A percentile compares a stretch with the other conserved stretches of the same genome.
Evolutionary conservation across 108 stramenopile genomes (phyloP).

Genomic region (Craspedostauros australis): DNA sequence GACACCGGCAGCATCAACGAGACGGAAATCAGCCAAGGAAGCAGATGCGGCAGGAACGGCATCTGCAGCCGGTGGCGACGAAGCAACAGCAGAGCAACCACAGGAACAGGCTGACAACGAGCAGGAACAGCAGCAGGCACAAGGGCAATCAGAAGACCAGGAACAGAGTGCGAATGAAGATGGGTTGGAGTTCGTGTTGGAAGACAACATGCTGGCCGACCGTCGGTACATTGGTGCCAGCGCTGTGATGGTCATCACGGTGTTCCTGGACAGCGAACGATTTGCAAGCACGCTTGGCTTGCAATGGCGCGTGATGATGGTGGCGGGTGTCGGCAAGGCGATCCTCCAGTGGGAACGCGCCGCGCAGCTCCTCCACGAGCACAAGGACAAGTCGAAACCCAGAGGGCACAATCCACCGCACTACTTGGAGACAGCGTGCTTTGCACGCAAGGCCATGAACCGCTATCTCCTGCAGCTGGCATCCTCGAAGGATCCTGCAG

Average conservation of each 20-base stretch:
- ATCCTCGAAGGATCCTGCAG: constrained; percentile 24
- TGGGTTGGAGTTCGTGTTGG: constrained; percentile 63
- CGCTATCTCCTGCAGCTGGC: constrained; percentile 51
- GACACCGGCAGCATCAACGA: not conserved
- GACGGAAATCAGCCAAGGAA: not conserved
- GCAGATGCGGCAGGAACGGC: not conserved
- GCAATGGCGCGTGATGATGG: constrained; percentile 73
- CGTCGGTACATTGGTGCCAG: constrained; percentile 74
- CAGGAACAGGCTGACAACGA: constrained; percentile 16
- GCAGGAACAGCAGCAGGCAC: constrained; percentile 29
- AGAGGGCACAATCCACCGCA: constrained; percentile 33
- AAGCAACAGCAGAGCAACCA: constrained; percentile 18
- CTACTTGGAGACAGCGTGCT: constrained; percentile 73
- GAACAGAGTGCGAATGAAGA: constrained; percentile 37
- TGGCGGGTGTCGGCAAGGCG: constrained; percentile 60
- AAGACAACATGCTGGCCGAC: constrained; percentile 63
- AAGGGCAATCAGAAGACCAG: too few species aligned
- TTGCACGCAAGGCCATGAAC: constrained; percentile 69
- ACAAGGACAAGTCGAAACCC: constrained; percentile 12
- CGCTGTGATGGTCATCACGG: constrained; percentile 66
- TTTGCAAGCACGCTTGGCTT: constrained; percentile 52
- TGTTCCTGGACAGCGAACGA: constrained; percentile 51
- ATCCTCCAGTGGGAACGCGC: constrained; percentile 74
- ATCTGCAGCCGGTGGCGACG: not conserved
- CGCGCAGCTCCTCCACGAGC: constrained; percentile 34